Base-by-base conservation (phyloP, 371 early-diverging fungal genomes). In the Rhizopus stolonifer region DNA sequence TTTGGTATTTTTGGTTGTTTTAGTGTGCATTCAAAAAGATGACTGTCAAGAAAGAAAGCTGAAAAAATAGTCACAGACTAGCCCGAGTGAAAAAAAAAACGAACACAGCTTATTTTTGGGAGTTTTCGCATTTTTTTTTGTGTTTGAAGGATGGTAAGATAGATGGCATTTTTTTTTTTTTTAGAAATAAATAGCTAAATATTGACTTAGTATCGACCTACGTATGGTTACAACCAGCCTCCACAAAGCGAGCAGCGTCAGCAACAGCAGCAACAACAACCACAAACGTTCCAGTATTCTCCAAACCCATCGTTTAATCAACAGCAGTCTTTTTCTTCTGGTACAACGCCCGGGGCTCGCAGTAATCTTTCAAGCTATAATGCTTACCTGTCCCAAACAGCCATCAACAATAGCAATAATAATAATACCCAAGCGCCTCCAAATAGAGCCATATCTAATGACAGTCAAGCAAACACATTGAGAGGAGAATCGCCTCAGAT, bases 221-320 rank as follows among this genome's bases (percentile, higher is more conserved):
- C 52, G 5, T 63, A 63, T 54, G 54, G 54, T 43, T 61, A 56
- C 36, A 55, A 56, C 22, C 56, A 61, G 17, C 44, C 39, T 24
- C 38, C 48, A 36, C 46, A 38, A 31, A 17, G 25, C 33, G 46
- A 47, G 18, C 48, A 47, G 2, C 52, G 38, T 2, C 49, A 44
- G n/a, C 58, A 42, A 26, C 48, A 38, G 21, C 46, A 29, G 9
- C 58, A 59, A 31, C 49, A 38, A 26, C 49, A 60, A 17, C 43
- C 52, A 42, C 46, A 46, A 29, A 8, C 25, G 15, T 31, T 29
- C 6, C 46, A 43, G 29, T 31, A 22, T 14, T 42, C 26, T 24
- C 21, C 0, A 26, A 52, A 15, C 14, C 18, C 22, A 10, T 15
- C 8, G 15, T 23, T 25, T 36, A 43, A 21, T 38, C 39, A 40